These are phyloP conservation scores for Plasmodium gonderi DNA, from an alignment of 169 alveolate species.

Conservation along the genomic window DNA sequence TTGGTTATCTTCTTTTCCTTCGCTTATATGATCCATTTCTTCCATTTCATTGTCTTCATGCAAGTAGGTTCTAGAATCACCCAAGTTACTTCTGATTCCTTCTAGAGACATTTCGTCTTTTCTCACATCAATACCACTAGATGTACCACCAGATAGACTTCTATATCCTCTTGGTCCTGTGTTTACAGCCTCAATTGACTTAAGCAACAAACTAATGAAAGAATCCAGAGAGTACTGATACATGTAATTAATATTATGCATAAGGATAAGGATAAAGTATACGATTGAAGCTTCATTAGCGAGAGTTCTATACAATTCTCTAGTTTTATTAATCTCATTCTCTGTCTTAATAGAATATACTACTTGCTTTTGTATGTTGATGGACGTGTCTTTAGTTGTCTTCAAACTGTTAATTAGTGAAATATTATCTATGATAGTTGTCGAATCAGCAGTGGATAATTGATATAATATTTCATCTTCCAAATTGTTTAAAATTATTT, in stretches of 20 bases:
- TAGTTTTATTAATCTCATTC: constrained; percentile 92
- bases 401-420: constrained; percentile 94
- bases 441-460: constrained; percentile 96
- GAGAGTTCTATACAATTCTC: constrained; percentile 96
- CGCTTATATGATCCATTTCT: too few species aligned
- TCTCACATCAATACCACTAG: constrained; percentile 87
- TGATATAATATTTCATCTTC: constrained; percentile 94
- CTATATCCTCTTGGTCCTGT: constrained; percentile 60
- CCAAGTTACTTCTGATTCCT: neutral
- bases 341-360: constrained; percentile 90
- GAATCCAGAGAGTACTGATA: constrained; percentile 96
- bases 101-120: constrained; percentile 75
- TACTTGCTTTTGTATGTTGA: constrained; percentile 91
- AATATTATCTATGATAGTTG: constrained; percentile 93
- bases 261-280: constrained; percentile 94
- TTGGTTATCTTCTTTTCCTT: neutral
- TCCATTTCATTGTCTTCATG: neutral
- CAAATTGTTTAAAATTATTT: constrained; percentile 92
- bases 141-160: constrained; percentile 74
- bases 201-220: constrained; percentile 91
- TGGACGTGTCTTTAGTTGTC: constrained; percentile 93
- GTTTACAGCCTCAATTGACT: constrained; percentile 83
- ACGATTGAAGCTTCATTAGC: constrained; percentile 97
- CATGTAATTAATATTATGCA: constrained; percentile 96
- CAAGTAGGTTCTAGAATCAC: constrained; percentile 21